These are phyloP conservation scores for Trifolium subterraneum DNA, from an alignment of 306 rosid genomes.

Conservation along the genomic window DNA sequence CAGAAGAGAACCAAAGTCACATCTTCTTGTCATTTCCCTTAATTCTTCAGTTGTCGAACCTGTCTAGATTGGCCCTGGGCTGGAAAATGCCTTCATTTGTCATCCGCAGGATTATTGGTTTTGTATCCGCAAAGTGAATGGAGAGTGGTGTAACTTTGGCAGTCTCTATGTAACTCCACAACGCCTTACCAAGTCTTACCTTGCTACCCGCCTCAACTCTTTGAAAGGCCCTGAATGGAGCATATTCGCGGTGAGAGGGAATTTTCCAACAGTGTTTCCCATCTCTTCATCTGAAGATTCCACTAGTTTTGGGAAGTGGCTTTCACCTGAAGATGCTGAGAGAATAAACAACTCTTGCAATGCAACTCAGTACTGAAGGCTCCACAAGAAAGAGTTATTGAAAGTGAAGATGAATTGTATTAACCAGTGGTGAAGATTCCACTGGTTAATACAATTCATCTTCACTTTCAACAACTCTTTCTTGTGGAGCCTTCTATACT, in stretches of 20 bases:
- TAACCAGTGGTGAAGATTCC: too few relatives aligned
- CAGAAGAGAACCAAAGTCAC: too few relatives aligned
- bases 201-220: slow-evolving; percentile 89
- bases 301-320: slow-evolving; percentile 94
- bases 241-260: slow-evolving; percentile 94
- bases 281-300: slow-evolving; percentile 75
- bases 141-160: slow-evolving; percentile 96
- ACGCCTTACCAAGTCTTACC: slow-evolving; percentile 92
- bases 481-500: slow-evolving; percentile 59
- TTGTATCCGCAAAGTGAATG: slow-evolving; percentile 88
- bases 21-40: too few relatives aligned
- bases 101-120: slow-evolving; percentile 97
- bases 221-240: slow-evolving; percentile 94
- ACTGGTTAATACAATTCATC: too few relatives aligned
- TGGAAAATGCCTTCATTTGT: neutral
- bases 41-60: too few relatives aligned
- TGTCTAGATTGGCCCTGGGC: too few relatives aligned
- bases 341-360: too few relatives aligned
- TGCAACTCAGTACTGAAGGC: slow-evolving; percentile 60
- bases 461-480: slow-evolving; percentile 50
- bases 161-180: slow-evolving; percentile 94
- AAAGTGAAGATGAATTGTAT: too few relatives aligned
- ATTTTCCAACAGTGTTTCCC: slow-evolving; percentile 89
- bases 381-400: slow-evolving; percentile 51
- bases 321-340: slow-evolving; percentile 94